Evolutionary conservation across 1,284 basidiomycete genomes (phyloP).

Genomic region (Inonotus hispidus): DNA sequence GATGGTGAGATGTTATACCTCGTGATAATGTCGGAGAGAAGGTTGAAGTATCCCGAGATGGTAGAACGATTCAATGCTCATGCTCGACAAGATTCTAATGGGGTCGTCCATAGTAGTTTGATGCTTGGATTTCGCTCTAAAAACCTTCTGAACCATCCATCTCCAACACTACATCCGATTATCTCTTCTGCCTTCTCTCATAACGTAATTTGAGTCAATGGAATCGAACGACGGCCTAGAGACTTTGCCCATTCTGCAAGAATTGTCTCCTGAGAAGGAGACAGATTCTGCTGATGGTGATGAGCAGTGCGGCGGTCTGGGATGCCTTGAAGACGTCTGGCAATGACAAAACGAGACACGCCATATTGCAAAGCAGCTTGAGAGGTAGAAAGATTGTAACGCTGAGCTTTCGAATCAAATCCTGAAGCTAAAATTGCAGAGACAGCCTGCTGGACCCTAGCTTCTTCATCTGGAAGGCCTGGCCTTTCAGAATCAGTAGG

Average conservation of each 20-base stretch:
- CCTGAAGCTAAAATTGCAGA: not conserved
- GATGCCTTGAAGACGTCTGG: not conserved
- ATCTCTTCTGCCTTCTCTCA: not conserved
- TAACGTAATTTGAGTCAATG: not conserved
- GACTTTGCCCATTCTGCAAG: not conserved
- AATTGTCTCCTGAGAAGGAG: not conserved
- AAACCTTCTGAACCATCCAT: constrained; percentile 12
- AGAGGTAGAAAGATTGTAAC: not conserved
- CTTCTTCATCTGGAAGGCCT: not conserved
- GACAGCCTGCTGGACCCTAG: not conserved
- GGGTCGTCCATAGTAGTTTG: not conserved
- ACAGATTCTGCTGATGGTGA: not conserved
- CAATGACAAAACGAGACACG: not conserved
- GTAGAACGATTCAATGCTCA: constrained; percentile 15
- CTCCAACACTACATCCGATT: not conserved
- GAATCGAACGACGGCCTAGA: not conserved
- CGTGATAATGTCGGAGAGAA: constrained; percentile 14
- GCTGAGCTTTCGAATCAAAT: not conserved
- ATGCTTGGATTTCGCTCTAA: constrained; percentile 3
- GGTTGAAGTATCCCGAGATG: constrained; percentile 19
- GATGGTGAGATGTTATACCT: constrained; percentile 21
- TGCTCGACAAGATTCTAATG: constrained; percentile 19
- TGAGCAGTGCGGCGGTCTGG: not conserved
- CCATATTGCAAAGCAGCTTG: not conserved
- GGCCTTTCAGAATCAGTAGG: not conserved